phyloP scores from a whole-genome alignment of 2,329 filamentous ascomycete species.

The Colletotrichum tofieldiae region DNA sequence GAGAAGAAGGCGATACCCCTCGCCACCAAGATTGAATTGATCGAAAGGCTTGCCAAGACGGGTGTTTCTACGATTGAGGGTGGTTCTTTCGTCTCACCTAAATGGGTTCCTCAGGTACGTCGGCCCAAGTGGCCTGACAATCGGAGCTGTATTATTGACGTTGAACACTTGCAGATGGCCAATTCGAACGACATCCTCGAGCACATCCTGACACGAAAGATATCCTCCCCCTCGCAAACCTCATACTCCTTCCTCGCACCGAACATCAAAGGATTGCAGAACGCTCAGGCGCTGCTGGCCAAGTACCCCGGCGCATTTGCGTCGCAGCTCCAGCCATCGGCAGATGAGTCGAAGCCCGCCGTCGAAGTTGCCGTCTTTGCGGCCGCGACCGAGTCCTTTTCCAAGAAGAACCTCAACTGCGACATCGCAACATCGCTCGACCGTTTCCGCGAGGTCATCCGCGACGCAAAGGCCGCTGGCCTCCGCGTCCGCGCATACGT shows the following conservation, averaged over 20 bases:
- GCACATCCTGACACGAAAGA: slow-evolving; percentile 73
- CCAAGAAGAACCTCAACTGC: slow-evolving; percentile 87
- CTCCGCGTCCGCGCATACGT: slow-evolving; percentile 85
- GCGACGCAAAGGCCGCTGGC: slow-evolving; percentile 74
- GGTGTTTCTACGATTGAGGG: slow-evolving; percentile 84
- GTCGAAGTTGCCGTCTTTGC: slow-evolving; percentile 87
- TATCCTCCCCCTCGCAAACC: slow-evolving; percentile 69
- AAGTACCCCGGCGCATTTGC: slow-evolving; percentile 65
- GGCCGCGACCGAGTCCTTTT: slow-evolving; percentile 86
- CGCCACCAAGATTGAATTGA: slow-evolving; percentile 82
- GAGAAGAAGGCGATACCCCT: slow-evolving; percentile 81
- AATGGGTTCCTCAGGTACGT: slow-evolving; percentile 85
- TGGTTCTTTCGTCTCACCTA: slow-evolving; percentile 86
- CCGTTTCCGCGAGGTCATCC: slow-evolving; percentile 80
- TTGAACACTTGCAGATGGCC: slow-evolving; percentile 73
- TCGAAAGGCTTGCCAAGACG: slow-evolving; percentile 77
- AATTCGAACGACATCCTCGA: slow-evolving; percentile 83
- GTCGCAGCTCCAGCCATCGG: slow-evolving; percentile 64
- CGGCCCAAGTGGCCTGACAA: background rate
- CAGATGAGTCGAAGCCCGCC: slow-evolving; percentile 61
- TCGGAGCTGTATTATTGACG: slow-evolving; percentile 12
- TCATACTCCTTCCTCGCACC: slow-evolving; percentile 88
- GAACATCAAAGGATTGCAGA: slow-evolving; percentile 80
- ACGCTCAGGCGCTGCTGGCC: slow-evolving; percentile 68
- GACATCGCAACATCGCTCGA: slow-evolving; percentile 81